phyloP scores from a whole-genome alignment of 1,284 basidiomycete genomes.

The Bondarzewia mesenterica region DNA sequence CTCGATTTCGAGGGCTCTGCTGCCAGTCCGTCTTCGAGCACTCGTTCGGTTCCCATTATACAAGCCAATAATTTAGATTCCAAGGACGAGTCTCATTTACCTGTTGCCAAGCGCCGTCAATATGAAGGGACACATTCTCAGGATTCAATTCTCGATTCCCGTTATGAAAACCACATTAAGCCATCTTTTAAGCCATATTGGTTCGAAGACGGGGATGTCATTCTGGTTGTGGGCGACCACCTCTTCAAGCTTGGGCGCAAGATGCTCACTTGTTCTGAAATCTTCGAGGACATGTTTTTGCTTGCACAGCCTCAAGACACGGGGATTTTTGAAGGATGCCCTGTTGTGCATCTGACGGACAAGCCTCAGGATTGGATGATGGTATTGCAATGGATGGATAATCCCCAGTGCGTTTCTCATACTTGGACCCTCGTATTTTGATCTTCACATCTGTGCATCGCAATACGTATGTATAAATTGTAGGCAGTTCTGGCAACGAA shows the following conservation, averaged over 20 bases:
- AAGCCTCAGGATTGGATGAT: slow-evolving; percentile 9
- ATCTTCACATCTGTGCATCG: background rate
- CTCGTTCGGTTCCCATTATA: background rate
- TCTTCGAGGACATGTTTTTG: slow-evolving; percentile 10
- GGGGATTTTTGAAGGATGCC: slow-evolving; percentile 4
- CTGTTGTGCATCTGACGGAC: slow-evolving; percentile 8
- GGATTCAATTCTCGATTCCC: background rate
- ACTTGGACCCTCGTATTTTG: background rate
- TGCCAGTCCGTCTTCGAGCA: background rate
- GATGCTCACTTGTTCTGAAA: slow-evolving; percentile 5
- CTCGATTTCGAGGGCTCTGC: background rate
- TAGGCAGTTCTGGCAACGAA: slow-evolving; percentile 6
- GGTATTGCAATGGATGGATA: slow-evolving; percentile 6
- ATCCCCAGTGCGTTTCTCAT: slow-evolving; percentile 4
- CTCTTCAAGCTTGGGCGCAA: slow-evolving; percentile 6
- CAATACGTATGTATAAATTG: background rate
- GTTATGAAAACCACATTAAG: background rate
- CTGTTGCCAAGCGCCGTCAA: background rate
- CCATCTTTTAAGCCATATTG: slow-evolving; percentile 9
- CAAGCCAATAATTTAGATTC: background rate
- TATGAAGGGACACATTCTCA: background rate
- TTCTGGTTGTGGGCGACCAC: slow-evolving; percentile 8
- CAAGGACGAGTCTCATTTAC: background rate
- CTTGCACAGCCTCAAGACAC: slow-evolving; percentile 3
- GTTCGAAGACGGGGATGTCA: slow-evolving; percentile 8